These are phyloP conservation scores for Mytilinidion resinicola DNA, from an alignment of 495 filamentous ascomycete species.

Conservation along the genomic window DNA sequence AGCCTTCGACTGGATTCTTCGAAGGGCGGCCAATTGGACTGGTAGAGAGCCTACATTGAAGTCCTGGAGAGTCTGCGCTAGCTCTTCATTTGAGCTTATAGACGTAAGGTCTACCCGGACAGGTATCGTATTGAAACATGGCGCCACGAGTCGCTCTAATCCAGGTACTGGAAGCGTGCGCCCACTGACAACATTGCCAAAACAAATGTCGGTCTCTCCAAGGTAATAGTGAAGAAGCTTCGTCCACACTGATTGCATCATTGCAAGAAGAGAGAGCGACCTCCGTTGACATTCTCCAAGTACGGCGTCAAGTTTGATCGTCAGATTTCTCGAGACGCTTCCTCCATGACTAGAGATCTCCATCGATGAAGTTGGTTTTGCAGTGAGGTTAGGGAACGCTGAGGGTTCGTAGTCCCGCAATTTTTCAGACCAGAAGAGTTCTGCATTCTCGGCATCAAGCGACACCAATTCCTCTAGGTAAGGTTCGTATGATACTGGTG, in stretches of 20 bases:
- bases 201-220: slow-evolving; percentile 60
- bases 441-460: slow-evolving; percentile 35
- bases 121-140: slow-evolving; percentile 85
- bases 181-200: slow-evolving; percentile 73
- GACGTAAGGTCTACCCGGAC: slow-evolving; percentile 52
- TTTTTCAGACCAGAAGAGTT: slow-evolving; percentile 56
- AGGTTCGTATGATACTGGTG: slow-evolving; percentile 41
- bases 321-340: slow-evolving; percentile 14
- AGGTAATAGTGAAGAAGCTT: slow-evolving; percentile 49
- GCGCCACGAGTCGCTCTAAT: slow-evolving; percentile 67
- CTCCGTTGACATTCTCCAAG: slow-evolving; percentile 43
- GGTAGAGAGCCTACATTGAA: slow-evolving; percentile 52
- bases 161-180: slow-evolving; percentile 57
- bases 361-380: background rate
- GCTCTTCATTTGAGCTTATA: slow-evolving; percentile 42
- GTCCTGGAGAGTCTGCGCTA: slow-evolving; percentile 48
- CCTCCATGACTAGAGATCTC: background rate
- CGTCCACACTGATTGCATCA: slow-evolving; percentile 66
- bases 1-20: slow-evolving; percentile 50
- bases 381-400: slow-evolving; percentile 39
- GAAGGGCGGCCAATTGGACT: slow-evolving; percentile 64
- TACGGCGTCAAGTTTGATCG: slow-evolving; percentile 40
- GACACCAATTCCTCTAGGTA: slow-evolving; percentile 46
- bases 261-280: slow-evolving; percentile 54
- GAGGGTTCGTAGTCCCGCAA: slow-evolving; percentile 46